Evolutionary conservation across 2,329 filamentous ascomycete species (phyloP).

Genomic region (Fusarium bactridioides): DNA sequence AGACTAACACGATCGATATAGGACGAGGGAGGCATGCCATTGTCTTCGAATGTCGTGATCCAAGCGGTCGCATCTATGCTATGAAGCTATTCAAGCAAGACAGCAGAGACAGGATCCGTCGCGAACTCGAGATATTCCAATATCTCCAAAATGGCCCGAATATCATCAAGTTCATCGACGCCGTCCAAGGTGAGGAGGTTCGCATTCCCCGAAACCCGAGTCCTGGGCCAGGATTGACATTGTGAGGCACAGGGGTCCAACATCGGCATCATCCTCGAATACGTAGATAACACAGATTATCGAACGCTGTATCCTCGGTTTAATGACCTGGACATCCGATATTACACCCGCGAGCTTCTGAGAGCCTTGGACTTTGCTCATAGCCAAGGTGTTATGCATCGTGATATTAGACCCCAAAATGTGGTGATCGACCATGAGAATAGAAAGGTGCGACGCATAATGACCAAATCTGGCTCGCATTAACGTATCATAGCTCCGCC

Average conservation of each 20-base stretch:
- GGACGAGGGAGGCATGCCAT: conserved; percentile 15
- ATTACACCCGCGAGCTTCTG: conserved; percentile 4
- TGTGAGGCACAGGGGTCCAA: background rate
- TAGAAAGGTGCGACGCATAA: background rate
- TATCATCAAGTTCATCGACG: background rate
- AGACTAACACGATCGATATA: background rate
- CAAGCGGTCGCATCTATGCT: background rate
- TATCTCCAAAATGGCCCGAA: background rate
- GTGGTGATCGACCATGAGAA: conserved; percentile 7
- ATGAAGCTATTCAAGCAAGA: conserved; percentile 21
- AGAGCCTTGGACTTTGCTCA: conserved; percentile 14
- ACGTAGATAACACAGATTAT: conserved; percentile 4
- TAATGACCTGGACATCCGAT: background rate
- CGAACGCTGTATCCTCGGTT: background rate
- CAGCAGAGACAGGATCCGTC: background rate
- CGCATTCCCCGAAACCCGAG: rapidly evolving
- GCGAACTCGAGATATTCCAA: background rate
- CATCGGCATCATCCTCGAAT: conserved; percentile 13
- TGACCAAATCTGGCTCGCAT: rapidly evolving
- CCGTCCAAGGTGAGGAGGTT: conserved; percentile 13
- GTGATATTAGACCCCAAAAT: conserved; percentile 10
- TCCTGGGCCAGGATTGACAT: background rate
- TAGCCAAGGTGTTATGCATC: conserved; percentile 1
- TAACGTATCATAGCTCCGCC: background rate
- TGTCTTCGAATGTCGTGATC: conserved; percentile 4